Evolutionary conservation across 306 rosid genomes (phyloP), one percentile per base, ranked within the genome.

Genomic region (Prunus armeniaca): DNA sequence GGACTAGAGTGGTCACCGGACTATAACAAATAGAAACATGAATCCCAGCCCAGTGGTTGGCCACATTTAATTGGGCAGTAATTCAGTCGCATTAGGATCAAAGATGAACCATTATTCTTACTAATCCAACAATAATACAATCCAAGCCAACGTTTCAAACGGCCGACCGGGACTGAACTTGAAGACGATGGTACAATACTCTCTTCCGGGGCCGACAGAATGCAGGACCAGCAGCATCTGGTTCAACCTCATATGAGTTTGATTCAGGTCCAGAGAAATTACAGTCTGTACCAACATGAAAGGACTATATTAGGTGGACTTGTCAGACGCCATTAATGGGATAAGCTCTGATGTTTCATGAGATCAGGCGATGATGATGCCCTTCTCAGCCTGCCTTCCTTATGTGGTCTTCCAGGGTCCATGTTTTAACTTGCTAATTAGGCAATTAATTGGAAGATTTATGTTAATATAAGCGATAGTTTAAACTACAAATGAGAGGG

Each of bases 251-350:
- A 63, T 71, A 30, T 8, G 22, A 15, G 67, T 12, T 30, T 17
- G 22, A 63, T 27, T 63, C 43, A 63, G 45, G 19, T 14, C 43
- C 67, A 30, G 12, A 14, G 10, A 63, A 63, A 63, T 63, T 63
- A 30, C 30, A 30, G 45, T 20, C 2, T 15, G 67, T 15, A 62
- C 67, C 22, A 63, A 63, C 15, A 14, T 17, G n/a, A 77, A 69
- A 28, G 62, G 67, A 65, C 68, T 2, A 34, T 32, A 70, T 78
- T 82, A 19, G 74, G 86, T 82, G 56, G 73, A 62, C 61, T 60
- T 69, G 80, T 82, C 86, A 82, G 86, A 82, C 30, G 24, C 27
- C 80, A 78, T 78, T 68, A 82, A 78, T 62, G 45, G 28, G 45
- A 43, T 13, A 60, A 20, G 58, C 38, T 52, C 51, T 19, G 32